These are phyloP conservation scores for Pseudogymnoascus sp. DNA, from an alignment of 2,329 filamentous ascomycete genomes.

Conservation along the genomic window DNA sequence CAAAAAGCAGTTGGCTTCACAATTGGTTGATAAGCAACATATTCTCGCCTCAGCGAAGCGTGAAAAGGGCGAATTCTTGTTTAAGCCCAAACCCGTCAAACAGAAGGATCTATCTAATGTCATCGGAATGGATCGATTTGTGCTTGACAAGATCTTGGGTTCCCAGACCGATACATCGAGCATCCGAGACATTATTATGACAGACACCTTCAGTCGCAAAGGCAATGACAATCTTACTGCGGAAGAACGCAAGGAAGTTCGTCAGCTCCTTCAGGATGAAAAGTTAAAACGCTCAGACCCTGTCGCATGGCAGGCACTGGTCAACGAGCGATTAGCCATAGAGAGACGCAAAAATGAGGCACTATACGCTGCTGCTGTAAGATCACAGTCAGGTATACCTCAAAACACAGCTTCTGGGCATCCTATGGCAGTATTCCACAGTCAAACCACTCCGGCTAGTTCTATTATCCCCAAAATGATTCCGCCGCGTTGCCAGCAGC, in stretches of 20 bases:
- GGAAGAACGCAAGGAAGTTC: conserved; percentile 52
- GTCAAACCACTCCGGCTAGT: background rate
- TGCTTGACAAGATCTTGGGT: conserved; percentile 56
- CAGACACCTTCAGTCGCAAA: conserved; percentile 66
- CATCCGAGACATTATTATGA: conserved; percentile 54
- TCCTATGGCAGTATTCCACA: background rate
- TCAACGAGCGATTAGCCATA: background rate
- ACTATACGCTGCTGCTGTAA: background rate
- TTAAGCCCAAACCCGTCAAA: conserved; percentile 44
- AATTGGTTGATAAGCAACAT: conserved; percentile 79
- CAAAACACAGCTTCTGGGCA: background rate
- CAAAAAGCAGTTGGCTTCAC: conserved; percentile 71
- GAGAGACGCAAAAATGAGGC: background rate
- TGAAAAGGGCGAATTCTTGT: conserved; percentile 48
- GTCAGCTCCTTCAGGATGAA: conserved; percentile 34
- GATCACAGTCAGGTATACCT: background rate
- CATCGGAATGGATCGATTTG: conserved; percentile 49
- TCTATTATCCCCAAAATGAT: background rate
- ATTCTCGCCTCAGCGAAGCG: conserved; percentile 58
- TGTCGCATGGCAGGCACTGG: background rate
- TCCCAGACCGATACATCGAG: conserved; percentile 35
- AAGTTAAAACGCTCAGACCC: conserved; percentile 24
- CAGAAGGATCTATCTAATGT: conserved; percentile 46
- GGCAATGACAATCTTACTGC: conserved; percentile 54
- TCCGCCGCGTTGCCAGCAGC: background rate